phyloP scores from a whole-genome alignment of 2,329 filamentous ascomycete species.

The Stagonosporopsis chrysanthemi region DNA sequence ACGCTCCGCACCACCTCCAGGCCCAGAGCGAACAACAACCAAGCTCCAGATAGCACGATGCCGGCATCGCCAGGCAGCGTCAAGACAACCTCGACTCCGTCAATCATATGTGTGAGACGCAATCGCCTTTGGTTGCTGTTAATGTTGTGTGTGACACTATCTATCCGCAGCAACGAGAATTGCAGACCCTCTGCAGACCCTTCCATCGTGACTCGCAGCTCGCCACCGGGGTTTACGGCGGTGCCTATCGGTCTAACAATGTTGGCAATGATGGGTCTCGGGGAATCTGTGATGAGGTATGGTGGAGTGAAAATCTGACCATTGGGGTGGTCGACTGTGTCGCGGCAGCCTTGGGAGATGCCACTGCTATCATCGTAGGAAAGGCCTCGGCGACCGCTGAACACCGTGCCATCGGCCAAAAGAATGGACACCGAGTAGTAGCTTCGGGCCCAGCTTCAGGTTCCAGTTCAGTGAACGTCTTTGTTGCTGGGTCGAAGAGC shows the following conservation, averaged over 20 bases:
- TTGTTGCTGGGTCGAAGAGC: neutral
- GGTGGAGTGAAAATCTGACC: neutral
- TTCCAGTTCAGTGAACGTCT: neutral
- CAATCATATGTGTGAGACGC: slow-evolving; percentile 14
- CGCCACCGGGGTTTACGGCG: neutral
- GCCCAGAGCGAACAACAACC: slow-evolving; percentile 25
- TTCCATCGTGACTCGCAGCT: neutral
- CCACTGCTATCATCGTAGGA: slow-evolving; percentile 9
- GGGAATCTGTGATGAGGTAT: neutral
- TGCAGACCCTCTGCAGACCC: neutral
- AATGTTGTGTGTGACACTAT: slow-evolving; percentile 31
- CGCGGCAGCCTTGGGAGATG: neutral
- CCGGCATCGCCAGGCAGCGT: neutral
- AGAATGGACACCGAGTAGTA: neutral
- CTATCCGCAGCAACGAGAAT: slow-evolving; percentile 22
- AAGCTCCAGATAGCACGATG: slow-evolving; percentile 18
- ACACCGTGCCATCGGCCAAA: neutral
- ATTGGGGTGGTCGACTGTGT: neutral
- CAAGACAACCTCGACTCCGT: slow-evolving; percentile 16
- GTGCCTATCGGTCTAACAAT: neutral
- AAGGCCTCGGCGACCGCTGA: slow-evolving; percentile 27
- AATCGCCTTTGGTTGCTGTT: slow-evolving; percentile 33
- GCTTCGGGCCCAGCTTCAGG: neutral
- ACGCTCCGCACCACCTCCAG: slow-evolving; percentile 27
- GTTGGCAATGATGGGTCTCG: slow-evolving; percentile 1